Conservation (phyloP, 2,329 filamentous ascomycete species). For the Claviceps humidiphila region DNA sequence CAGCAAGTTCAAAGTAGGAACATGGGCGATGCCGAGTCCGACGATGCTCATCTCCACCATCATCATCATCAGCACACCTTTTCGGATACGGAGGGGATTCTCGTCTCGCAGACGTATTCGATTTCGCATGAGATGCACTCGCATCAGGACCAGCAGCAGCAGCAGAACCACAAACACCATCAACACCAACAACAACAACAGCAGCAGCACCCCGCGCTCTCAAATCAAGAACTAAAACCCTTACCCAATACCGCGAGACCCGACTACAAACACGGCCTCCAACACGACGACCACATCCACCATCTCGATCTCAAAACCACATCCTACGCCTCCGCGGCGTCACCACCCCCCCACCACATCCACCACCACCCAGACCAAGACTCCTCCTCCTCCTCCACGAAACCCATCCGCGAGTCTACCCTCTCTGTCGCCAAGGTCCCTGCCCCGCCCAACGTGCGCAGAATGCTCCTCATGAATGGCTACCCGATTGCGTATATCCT, state of each 20-base stretch:
- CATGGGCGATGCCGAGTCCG: neutral
- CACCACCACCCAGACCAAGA: too few species aligned
- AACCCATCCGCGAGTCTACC: neutral
- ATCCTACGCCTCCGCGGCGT: too few species aligned
- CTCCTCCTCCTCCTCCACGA: neutral
- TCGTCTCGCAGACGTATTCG: conserved; percentile 3
- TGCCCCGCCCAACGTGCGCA: conserved; percentile 12
- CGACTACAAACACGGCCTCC: too few species aligned
- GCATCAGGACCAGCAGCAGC: neutral
- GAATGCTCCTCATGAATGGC: conserved; percentile 23
- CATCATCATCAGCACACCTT: neutral
- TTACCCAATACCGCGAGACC: too few species aligned
- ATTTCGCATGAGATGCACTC: conserved; percentile 1
- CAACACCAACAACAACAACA: too few species aligned
- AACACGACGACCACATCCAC: neutral
- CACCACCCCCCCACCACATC: too few species aligned
- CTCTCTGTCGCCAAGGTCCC: conserved; percentile 1
- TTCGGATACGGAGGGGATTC: conserved; percentile 4
- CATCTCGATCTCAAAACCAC: neutral
- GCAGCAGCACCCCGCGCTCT: neutral
- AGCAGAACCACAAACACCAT: too few species aligned
- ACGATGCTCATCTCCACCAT: neutral
- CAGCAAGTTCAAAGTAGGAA: neutral
- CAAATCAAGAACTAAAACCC: too few species aligned
- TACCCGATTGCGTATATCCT: conserved; percentile 25